Evolutionary conservation across 2,329 filamentous ascomycete species (phyloP).

Genomic region (Domatiomyces catenatus): DNA sequence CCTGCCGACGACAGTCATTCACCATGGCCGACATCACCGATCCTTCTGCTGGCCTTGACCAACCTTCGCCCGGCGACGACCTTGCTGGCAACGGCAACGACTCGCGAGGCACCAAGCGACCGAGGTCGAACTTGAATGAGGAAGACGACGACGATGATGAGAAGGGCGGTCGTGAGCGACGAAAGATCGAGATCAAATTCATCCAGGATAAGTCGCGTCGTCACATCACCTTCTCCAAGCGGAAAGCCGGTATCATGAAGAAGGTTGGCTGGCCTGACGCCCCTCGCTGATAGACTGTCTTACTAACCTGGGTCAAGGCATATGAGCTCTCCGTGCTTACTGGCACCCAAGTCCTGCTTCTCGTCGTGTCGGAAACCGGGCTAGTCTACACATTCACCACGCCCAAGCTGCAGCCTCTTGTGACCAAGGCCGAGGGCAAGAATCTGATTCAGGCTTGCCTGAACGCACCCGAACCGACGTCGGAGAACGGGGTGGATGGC

Average conservation of each 20-base stretch:
- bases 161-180: slow-evolving; percentile 90
- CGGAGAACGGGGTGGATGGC: slow-evolving; percentile 69
- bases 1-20: neutral
- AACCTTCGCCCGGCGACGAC: slow-evolving; percentile 60
- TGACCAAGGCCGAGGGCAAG: slow-evolving; percentile 97
- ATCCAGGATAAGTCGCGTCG: slow-evolving; percentile 99
- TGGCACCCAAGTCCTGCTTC: slow-evolving; percentile 87
- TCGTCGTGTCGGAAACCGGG: slow-evolving; percentile 93
- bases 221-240: slow-evolving; percentile 99
- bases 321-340: slow-evolving; percentile 96
- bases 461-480: slow-evolving; percentile 83
- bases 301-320: slow-evolving; percentile 42
- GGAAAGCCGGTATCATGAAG: slow-evolving; percentile 99
- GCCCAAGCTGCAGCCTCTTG: slow-evolving; percentile 91
- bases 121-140: slow-evolving; percentile 53
- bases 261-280: slow-evolving; percentile 53
- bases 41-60: slow-evolving; percentile 56
- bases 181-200: slow-evolving; percentile 99
- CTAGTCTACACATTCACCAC: slow-evolving; percentile 98
- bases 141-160: slow-evolving; percentile 97
- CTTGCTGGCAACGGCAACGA: slow-evolving; percentile 55
- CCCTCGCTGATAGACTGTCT: slow-evolving; percentile 1
- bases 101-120: slow-evolving; percentile 75
- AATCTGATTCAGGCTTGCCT: slow-evolving; percentile 97
- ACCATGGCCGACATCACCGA: slow-evolving; percentile 65